phyloP scores from a whole-genome alignment of 768 basidiomycete genomes.

The Coprinellus aureogranulatus region DNA sequence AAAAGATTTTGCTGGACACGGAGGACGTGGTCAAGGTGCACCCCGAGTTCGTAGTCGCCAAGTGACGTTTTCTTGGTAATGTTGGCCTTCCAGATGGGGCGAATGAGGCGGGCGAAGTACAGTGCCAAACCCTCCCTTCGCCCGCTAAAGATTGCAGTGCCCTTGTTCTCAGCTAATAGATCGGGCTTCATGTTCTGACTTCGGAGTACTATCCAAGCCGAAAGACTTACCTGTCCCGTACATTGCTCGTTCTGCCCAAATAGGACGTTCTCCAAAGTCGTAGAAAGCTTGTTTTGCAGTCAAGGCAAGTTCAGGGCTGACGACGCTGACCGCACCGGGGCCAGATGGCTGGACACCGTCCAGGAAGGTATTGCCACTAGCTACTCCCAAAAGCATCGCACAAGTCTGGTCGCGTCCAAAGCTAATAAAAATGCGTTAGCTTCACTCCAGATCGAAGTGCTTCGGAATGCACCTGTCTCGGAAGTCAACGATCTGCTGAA shows the following conservation, averaged over 20 bases:
- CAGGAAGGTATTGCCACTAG: constrained; percentile 79
- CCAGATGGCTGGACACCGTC: constrained; percentile 51
- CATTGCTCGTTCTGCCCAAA: constrained; percentile 74
- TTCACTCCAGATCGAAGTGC: background rate
- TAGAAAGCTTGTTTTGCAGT: constrained; percentile 85
- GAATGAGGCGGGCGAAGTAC: constrained; percentile 80
- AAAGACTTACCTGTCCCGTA: constrained; percentile 64
- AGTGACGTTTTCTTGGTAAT: constrained; percentile 50
- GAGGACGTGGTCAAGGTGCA: constrained; percentile 61
- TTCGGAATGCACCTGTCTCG: constrained; percentile 59
- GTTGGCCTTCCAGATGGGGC: constrained; percentile 85
- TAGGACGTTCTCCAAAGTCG: constrained; percentile 80
- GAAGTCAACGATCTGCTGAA: constrained; percentile 80
- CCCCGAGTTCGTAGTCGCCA: constrained; percentile 64
- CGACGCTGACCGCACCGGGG: constrained; percentile 45
- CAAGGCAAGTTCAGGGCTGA: constrained; percentile 60
- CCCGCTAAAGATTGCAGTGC: constrained; percentile 79
- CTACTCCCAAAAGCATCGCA: constrained; percentile 85
- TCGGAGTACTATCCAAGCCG: background rate
- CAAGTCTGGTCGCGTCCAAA: constrained; percentile 92
- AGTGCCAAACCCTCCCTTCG: constrained; percentile 85
- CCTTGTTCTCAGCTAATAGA: constrained; percentile 58
- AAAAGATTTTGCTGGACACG: constrained; percentile 78
- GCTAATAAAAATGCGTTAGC: constrained; percentile 37
- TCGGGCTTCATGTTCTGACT: background rate